Base-by-base conservation (phyloP, 768 basidiomycete genomes). In the Boletus tomentosulus region DNA sequence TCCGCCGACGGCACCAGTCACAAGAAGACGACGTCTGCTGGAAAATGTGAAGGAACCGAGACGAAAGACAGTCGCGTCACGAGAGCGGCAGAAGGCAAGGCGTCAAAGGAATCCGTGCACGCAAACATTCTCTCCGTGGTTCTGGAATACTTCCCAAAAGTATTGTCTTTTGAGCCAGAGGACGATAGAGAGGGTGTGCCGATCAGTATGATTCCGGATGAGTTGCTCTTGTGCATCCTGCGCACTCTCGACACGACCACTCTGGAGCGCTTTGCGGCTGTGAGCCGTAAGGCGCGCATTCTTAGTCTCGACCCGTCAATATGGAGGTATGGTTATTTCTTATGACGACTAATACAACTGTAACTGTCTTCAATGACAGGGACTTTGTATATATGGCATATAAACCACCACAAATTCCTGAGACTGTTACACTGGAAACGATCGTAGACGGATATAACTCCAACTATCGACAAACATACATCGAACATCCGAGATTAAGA, bases 401-500 rank as follows among this genome's bases (percentile, higher is more conserved):
- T 66, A 83, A 77, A 56, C 83, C 87, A 6, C 92, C 92, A 34
- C 90, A 92, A 64, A 76, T 95, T 45, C 61, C 79, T 3, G 74
- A 79, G 33, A 66, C 74, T n/a, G 73, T 80, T 25, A 65, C 72
- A n/a, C 57, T 88, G 53, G 64, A 74, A 44, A 64, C 73, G 2
- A 73, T 90, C 24, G 72, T 83, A 12, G 69, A 76, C 22, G 71
- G 69, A n/a, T 84, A 83, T 66, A 65, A 69, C 46, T 78, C 73
- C 46, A 83, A 91, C 66, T 93, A 83, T 71, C 80, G 94, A 37
- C 84, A 84, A 19, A 71, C 89, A 9, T 91, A 82, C 66, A 80
- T 96, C 41, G 88, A 93, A 68, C 88, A 92, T 53, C 92, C 92
- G 13, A 81, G 94, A 45, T 68, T 96, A 46, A 83, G 94, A 37